phyloP scores from a whole-genome alignment of 2,329 filamentous ascomycete species.

The Pyrenochaeta sp. region DNA sequence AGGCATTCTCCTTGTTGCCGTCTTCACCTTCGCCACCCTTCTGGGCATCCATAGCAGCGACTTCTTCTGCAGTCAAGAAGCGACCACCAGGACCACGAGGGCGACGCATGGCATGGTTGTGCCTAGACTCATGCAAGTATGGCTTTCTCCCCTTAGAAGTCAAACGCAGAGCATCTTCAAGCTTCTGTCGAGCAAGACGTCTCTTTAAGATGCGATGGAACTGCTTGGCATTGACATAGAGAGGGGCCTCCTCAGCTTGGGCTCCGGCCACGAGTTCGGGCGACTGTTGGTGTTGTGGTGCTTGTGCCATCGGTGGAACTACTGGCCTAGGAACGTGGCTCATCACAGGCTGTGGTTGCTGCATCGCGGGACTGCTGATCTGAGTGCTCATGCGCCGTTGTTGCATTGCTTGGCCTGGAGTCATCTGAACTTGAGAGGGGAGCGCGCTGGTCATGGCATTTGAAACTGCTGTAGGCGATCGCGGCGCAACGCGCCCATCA shows the following conservation, averaged over 20 bases:
- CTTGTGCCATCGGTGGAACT: slow-evolving; percentile 59
- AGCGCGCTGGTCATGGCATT: slow-evolving; percentile 59
- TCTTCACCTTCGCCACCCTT: slow-evolving; percentile 39
- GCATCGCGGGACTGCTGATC: slow-evolving; percentile 59
- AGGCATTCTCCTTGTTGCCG: slow-evolving; percentile 51
- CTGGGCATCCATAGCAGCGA: slow-evolving; percentile 78
- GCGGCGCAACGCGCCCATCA: slow-evolving; percentile 71
- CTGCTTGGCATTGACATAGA: slow-evolving; percentile 98
- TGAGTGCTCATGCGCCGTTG: slow-evolving; percentile 52
- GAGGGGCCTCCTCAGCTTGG: slow-evolving; percentile 81
- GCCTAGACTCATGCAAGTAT: slow-evolving; percentile 94
- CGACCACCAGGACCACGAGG: slow-evolving; percentile 92
- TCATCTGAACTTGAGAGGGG: slow-evolving; percentile 50
- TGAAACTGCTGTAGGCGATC: slow-evolving; percentile 77
- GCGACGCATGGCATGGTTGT: slow-evolving; percentile 97
- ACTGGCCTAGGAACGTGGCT: slow-evolving; percentile 68
- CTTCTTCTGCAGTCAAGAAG: slow-evolving; percentile 95
- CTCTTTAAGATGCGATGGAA: slow-evolving; percentile 97
- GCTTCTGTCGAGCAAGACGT: slow-evolving; percentile 86
- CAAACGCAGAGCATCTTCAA: slow-evolving; percentile 89
- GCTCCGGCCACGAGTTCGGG: slow-evolving; percentile 77
- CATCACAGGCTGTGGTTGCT: slow-evolving; percentile 78
- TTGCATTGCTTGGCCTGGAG: slow-evolving; percentile 42
- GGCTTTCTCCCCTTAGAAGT: slow-evolving; percentile 96
- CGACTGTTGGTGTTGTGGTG: slow-evolving; percentile 75